These are phyloP conservation scores for Schizophyllum amplum DNA, from an alignment of 1,284 basidiomycete species.

Conservation along the genomic window DNA sequence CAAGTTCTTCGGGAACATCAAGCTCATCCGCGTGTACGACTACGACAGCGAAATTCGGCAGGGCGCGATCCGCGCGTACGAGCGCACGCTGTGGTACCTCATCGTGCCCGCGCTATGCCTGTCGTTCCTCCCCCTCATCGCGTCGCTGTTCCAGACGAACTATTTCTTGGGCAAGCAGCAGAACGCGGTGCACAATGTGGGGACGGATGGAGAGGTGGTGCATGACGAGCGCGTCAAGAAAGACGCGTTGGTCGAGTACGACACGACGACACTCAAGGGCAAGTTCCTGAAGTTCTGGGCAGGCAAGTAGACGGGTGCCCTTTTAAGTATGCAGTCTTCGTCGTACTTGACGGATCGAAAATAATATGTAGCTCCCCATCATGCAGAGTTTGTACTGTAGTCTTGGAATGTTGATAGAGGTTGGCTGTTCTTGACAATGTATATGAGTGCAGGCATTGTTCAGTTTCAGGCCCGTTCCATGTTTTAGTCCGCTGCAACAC, in stretches of 20 bases:
- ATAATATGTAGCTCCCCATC: no score
- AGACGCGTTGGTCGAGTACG: background rate
- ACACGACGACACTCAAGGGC: background rate
- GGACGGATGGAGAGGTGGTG: background rate
- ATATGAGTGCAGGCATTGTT: no score
- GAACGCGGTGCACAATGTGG: constrained; percentile 1
- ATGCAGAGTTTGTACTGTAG: no score
- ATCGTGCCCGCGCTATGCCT: constrained; percentile 6
- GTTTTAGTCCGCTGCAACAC: no score
- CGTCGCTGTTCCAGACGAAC: constrained; percentile 5
- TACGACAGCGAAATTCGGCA: background rate
- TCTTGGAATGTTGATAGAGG: no score
- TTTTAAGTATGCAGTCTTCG: no score
- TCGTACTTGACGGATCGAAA: no score
- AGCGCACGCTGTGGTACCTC: background rate
- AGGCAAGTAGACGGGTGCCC: background rate
- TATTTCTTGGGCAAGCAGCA: constrained; percentile 6
- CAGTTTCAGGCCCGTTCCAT: no score
- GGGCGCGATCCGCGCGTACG: constrained; percentile 3
- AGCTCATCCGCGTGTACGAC: background rate
- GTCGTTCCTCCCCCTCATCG: constrained; percentile 4
- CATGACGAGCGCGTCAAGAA: background rate
- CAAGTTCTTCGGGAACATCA: background rate
- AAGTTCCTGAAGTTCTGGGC: background rate
- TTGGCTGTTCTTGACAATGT: no score